phyloP scores from a whole-genome alignment of 305 asterid species.

The Lippia alba region DNA sequence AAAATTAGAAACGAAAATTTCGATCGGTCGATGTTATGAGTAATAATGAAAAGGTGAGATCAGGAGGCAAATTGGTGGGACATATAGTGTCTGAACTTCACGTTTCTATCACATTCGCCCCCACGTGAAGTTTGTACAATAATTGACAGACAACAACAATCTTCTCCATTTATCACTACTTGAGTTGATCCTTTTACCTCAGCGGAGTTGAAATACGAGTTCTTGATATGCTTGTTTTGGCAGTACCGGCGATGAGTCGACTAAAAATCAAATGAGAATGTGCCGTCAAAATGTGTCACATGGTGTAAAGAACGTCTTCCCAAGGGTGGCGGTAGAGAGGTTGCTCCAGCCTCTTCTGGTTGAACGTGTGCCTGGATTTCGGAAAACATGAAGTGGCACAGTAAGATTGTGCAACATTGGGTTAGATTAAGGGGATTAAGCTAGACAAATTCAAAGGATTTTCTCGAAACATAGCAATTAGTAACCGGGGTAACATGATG shows the following conservation, averaged over 20 bases:
- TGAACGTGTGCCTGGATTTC: conserved; percentile 69
- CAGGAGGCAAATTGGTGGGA: conserved; percentile 34
- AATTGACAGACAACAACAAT: conserved; percentile 32
- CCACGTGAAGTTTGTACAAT: conserved; percentile 63
- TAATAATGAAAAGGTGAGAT: not conserved
- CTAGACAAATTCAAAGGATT: no score
- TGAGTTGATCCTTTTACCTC: conserved; percentile 7
- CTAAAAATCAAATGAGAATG: conserved; percentile 27
- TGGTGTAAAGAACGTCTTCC: conserved; percentile 99
- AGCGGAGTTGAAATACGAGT: not conserved
- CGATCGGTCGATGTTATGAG: not conserved
- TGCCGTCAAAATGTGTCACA: conserved; percentile 49
- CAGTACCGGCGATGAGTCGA: not conserved
- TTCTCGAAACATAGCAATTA: no score
- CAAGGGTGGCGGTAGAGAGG: conserved; percentile 99
- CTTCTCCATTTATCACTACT: conserved; percentile 9
- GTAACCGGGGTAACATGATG: no score
- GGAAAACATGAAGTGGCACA: not conserved
- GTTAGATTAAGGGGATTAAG: not conserved
- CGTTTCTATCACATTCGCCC: conserved; percentile 50
- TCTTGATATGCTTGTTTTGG: no score
- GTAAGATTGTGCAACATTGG: not conserved
- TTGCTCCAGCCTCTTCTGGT: conserved; percentile 97
- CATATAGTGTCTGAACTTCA: conserved; percentile 37
- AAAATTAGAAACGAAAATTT: no score